phyloP scores from a whole-genome alignment of 805 yeast genomes.

The Schizosaccharomyces cryophilus region DNA sequence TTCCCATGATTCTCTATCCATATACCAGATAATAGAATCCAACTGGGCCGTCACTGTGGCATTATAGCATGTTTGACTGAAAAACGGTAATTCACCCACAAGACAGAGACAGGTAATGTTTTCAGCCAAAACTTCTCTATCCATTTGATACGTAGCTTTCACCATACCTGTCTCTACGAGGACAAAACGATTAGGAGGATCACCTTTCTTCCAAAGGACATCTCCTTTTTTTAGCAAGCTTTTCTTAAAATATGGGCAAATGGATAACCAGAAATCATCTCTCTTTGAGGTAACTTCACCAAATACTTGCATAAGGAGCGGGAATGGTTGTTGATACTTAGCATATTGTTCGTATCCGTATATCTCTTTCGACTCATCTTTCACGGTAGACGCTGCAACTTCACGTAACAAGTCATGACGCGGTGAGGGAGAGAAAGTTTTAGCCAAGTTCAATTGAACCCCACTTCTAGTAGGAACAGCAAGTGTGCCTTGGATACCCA shows the following conservation, averaged over 20 bases:
- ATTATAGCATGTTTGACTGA: constrained; percentile 18
- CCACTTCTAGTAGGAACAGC: constrained; percentile 4
- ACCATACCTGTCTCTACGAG: constrained; percentile 33
- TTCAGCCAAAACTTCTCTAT: constrained; percentile 19
- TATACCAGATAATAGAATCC: constrained; percentile 44
- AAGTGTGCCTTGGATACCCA: background rate
- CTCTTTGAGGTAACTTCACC: constrained; percentile 29
- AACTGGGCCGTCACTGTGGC: constrained; percentile 31
- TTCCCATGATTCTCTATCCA: constrained; percentile 23
- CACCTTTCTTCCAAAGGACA: constrained; percentile 20
- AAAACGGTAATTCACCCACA: constrained; percentile 36
- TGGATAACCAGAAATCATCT: constrained; percentile 35
- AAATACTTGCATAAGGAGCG: constrained; percentile 38
- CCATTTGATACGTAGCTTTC: constrained; percentile 28
- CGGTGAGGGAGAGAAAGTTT: constrained; percentile 4
- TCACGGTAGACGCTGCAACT: background rate
- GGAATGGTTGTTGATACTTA: constrained; percentile 29
- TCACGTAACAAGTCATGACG: background rate
- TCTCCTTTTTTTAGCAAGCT: constrained; percentile 24
- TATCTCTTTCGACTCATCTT: background rate
- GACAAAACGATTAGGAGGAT: constrained; percentile 32
- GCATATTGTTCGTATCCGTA: background rate
- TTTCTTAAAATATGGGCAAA: constrained; percentile 28
- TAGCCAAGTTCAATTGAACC: constrained; percentile 1
- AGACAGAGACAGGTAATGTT: constrained; percentile 47